Evolutionary conservation across 352 stramenopile species (phyloP).

Genomic region (Phytopythium boreale): DNA sequence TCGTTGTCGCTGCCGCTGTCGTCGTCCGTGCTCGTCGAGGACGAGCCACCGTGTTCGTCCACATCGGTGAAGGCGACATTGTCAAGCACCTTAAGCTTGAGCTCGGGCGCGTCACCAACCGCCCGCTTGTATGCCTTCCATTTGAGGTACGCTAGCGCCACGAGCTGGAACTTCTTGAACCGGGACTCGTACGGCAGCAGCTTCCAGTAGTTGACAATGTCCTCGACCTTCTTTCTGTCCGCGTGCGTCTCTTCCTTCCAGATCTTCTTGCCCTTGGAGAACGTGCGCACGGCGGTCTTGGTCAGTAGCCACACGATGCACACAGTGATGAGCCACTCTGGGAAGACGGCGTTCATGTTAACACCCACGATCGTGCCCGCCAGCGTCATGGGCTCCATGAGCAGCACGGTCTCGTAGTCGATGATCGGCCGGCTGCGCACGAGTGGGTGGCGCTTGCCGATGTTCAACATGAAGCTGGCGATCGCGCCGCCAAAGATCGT

Average conservation of each 20-base stretch:
- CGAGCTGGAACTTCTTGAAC: constrained; percentile 65
- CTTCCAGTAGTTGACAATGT: constrained; percentile 67
- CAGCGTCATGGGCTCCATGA: constrained; percentile 87
- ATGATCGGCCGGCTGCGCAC: constrained; percentile 62
- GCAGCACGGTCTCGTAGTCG: constrained; percentile 81
- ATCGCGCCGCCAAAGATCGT: constrained; percentile 83
- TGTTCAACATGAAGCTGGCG: constrained; percentile 71
- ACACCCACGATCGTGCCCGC: constrained; percentile 84
- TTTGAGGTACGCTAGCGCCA: constrained; percentile 67
- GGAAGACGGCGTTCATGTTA: constrained; percentile 82
- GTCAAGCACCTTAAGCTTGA: constrained; percentile 38
- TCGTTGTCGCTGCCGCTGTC: constrained; percentile 35
- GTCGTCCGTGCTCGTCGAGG: constrained; percentile 27
- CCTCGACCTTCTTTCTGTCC: constrained; percentile 39
- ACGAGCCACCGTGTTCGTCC: constrained; percentile 24
- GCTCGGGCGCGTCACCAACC: constrained; percentile 12
- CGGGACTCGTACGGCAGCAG: constrained; percentile 62
- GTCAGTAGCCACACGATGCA: constrained; percentile 76
- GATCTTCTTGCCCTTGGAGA: constrained; percentile 63
- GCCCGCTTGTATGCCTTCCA: constrained; percentile 65
- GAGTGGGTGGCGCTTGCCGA: constrained; percentile 60
- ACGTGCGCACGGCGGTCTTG: constrained; percentile 64
- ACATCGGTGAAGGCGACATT: constrained; percentile 16
- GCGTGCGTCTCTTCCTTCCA: constrained; percentile 58
- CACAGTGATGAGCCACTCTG: constrained; percentile 80